Conservation (phyloP, 2,329 filamentous ascomycete species). For the Cladosporium phlei region DNA sequence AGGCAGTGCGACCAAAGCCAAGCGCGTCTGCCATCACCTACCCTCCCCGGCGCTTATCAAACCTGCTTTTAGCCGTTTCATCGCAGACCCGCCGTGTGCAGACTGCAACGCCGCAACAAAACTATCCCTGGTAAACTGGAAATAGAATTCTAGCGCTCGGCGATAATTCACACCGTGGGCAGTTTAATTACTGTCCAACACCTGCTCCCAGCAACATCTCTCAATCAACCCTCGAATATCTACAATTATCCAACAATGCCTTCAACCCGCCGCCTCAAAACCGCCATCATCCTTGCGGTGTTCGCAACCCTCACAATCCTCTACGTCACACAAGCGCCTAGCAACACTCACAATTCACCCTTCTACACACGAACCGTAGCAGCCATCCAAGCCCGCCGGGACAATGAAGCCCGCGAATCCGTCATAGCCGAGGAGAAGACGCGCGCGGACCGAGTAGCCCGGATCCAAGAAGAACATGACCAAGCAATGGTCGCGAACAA, state of each 20-base stretch:
- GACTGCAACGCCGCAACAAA: too few species aligned
- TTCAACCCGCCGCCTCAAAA: conserved; percentile 64
- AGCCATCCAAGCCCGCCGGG: conserved; percentile 48
- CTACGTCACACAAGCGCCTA: conserved; percentile 64
- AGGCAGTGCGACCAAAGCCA: neutral
- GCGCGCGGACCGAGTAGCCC: conserved; percentile 25
- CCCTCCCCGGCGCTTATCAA: conserved; percentile 3
- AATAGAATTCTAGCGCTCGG: neutral
- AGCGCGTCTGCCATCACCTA: too few species aligned
- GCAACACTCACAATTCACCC: conserved; percentile 48
- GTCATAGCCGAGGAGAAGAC: conserved; percentile 26
- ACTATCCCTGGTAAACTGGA: conserved; percentile 1
- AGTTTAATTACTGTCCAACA: too few species aligned
- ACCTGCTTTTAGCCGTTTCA: conserved; percentile 8
- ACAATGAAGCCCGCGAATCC: conserved; percentile 28
- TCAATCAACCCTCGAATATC: too few species aligned
- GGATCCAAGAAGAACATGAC: conserved; percentile 31
- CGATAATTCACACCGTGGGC: neutral
- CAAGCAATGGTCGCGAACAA: conserved; percentile 47
- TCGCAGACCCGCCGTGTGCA: conserved; percentile 3
- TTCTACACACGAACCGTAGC: conserved; percentile 55
- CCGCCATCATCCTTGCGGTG: conserved; percentile 61
- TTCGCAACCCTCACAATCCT: conserved; percentile 63
- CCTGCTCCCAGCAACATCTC: neutral
- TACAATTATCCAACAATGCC: too few species aligned